These are phyloP conservation scores for Xerocomellus intermedius DNA, from an alignment of 768 basidiomycete genomes.

Conservation along the genomic window DNA sequence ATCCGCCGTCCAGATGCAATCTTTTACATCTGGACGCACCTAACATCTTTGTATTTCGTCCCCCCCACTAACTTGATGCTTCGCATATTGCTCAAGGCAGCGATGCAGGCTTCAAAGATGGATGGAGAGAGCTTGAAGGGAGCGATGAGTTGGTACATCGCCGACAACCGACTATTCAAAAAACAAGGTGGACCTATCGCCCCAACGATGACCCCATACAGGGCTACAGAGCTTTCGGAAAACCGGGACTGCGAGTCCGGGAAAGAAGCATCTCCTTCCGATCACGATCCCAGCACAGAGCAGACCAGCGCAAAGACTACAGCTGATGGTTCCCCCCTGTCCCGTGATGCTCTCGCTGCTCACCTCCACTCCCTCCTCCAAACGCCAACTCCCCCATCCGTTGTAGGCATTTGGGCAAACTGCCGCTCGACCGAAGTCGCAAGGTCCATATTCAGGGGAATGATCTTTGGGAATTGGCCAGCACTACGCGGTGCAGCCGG, in stretches of 20 bases:
- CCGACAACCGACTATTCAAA: conserved; percentile 19
- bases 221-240: neutral
- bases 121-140: conserved; percentile 53
- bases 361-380: conserved; percentile 14
- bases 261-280: neutral
- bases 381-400: conserved; percentile 27
- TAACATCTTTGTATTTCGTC: conserved; percentile 56
- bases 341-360: conserved; percentile 10
- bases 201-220: conserved; percentile 3
- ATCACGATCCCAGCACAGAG: neutral
- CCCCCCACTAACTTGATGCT: conserved; percentile 56
- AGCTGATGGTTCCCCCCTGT: neutral
- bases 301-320: neutral
- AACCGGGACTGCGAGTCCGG: neutral
- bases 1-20: conserved; percentile 60
- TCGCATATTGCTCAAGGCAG: conserved; percentile 57
- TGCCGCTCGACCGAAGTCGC: conserved; percentile 48
- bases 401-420: conserved; percentile 45
- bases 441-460: conserved; percentile 51
- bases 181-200: conserved; percentile 15
- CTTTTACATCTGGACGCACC: conserved; percentile 67
- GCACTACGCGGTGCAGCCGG: conserved; percentile 31
- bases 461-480: conserved; percentile 59
- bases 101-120: conserved; percentile 49
- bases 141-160: conserved; percentile 37